Conservation (phyloP, 73 alveolate species). For the Paraurostyla sp. region DNA sequence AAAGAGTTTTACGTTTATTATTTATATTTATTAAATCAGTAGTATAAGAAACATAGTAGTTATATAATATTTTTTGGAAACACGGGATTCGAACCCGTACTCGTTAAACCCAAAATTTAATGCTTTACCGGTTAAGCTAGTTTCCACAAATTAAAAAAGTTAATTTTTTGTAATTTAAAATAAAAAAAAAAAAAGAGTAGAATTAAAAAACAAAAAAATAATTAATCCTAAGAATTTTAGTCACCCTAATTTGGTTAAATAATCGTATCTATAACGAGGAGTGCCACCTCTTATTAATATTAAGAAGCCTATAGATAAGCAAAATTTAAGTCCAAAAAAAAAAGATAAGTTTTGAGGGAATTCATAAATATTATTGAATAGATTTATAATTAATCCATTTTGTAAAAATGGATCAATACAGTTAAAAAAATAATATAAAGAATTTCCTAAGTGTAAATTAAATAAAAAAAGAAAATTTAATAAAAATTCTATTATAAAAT, state of each 20-base stretch:
- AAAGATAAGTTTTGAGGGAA: constrained; percentile 20
- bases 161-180: neutral
- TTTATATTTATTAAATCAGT: neutral
- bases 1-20: neutral
- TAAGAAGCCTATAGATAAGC: constrained; percentile 17
- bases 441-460: neutral
- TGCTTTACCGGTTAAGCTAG: constrained; percentile 69
- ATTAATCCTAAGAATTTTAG: constrained; percentile 36
- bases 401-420: neutral
- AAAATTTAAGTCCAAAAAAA: constrained; percentile 26
- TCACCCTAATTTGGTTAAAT: constrained; percentile 59
- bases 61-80: constrained; percentile 40
- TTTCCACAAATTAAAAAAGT: constrained; percentile 16
- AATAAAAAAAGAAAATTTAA: constrained; percentile 7
- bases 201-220: neutral
- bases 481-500: neutral
- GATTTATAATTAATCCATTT: neutral
- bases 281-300: constrained; percentile 57
- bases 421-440: neutral
- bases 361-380: neutral
- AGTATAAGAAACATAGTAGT: neutral
- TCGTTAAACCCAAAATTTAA: constrained; percentile 47
- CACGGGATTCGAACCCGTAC: constrained; percentile 70
- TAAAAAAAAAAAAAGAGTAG: neutral
- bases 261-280: constrained; percentile 62